Percentiles rank a stretch among this genome's conserved stretches.
phyloP scores from a whole-genome alignment of 768 basidiomycete genomes.

The Fistulinella prunicolor region DNA sequence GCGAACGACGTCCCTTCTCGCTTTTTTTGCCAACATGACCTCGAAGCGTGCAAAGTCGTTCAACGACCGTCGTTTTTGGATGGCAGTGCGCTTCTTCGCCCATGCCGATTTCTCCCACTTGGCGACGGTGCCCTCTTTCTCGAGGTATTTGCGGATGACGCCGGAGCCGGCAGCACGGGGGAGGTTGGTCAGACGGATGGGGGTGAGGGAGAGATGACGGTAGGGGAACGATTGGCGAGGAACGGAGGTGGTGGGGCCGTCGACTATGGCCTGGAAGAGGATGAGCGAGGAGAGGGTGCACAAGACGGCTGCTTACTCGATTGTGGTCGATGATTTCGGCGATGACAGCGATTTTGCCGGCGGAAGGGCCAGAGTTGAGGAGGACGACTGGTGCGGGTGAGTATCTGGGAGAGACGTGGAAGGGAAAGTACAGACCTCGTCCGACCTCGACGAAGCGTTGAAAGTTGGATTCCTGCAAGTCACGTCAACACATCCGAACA shows the following conservation, averaged over 20 bases:
- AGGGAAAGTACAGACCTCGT: conserved; percentile 52
- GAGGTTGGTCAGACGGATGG: conserved; percentile 74
- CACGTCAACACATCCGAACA: conserved; percentile 18
- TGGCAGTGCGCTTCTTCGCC: conserved; percentile 82
- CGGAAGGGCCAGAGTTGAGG: conserved; percentile 81
- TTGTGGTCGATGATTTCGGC: conserved; percentile 99
- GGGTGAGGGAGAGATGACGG: conserved; percentile 90
- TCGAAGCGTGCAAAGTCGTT: conserved; percentile 93
- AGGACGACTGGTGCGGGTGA: conserved; percentile 64
- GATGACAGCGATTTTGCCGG: conserved; percentile 92
- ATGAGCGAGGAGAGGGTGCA: not conserved
- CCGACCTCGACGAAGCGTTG: conserved; percentile 98
- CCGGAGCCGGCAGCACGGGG: conserved; percentile 86
- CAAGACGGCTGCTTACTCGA: conserved; percentile 52
- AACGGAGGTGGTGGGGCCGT: conserved; percentile 88
- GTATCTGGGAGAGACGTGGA: not conserved
- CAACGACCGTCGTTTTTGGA: conserved; percentile 67
- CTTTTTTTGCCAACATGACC: conserved; percentile 87
- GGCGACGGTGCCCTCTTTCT: conserved; percentile 77
- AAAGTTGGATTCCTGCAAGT: conserved; percentile 76
- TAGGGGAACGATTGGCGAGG: conserved; percentile 91
- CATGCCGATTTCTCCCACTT: conserved; percentile 90
- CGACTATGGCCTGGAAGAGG: conserved; percentile 77
- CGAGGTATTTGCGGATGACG: conserved; percentile 78
- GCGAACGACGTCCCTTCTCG: conserved; percentile 72